phyloP scores from a whole-genome alignment of 768 basidiomycete species.

The Leccinum aurantiacum region DNA sequence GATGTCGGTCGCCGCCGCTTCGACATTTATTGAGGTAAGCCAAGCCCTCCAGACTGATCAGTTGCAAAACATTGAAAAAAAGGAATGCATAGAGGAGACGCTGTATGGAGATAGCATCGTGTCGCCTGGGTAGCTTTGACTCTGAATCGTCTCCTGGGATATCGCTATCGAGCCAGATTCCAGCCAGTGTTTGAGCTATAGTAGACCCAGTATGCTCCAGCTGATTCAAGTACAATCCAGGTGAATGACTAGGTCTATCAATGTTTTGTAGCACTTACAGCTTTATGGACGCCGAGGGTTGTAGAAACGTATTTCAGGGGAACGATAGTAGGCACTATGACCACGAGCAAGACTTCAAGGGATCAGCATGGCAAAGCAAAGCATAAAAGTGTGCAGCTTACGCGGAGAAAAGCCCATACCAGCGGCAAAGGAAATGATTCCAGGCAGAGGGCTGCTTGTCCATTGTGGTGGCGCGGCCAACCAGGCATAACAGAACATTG shows the following conservation, averaged over 20 bases:
- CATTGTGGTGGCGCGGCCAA: conserved; percentile 55
- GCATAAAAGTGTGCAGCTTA: conserved; percentile 25
- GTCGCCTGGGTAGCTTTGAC: conserved; percentile 20
- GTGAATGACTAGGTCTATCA: neutral
- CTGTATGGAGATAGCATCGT: conserved; percentile 44
- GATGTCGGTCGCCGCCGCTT: conserved; percentile 24
- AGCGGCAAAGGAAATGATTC: conserved; percentile 57
- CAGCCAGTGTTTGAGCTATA: conserved; percentile 71
- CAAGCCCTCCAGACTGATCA: conserved; percentile 50
- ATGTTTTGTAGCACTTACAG: conserved; percentile 44
- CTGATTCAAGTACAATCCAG: conserved; percentile 33
- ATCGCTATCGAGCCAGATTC: conserved; percentile 56
- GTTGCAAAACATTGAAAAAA: conserved; percentile 55
- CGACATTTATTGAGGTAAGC: conserved; percentile 47
- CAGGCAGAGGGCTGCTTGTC: conserved; percentile 62
- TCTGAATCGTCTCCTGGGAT: neutral
- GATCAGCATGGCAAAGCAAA: conserved; percentile 5
- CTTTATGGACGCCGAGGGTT: conserved; percentile 75
- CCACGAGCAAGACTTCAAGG: conserved; percentile 61
- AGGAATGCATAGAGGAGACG: conserved; percentile 58
- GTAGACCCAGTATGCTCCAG: conserved; percentile 75
- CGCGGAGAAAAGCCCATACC: conserved; percentile 75
- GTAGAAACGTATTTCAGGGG: conserved; percentile 73
- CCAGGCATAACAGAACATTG: conserved; percentile 65
- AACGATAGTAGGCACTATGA: conserved; percentile 73